Conservation (phyloP, 179 eudicot genomes). For the Spergularia azorica region DNA sequence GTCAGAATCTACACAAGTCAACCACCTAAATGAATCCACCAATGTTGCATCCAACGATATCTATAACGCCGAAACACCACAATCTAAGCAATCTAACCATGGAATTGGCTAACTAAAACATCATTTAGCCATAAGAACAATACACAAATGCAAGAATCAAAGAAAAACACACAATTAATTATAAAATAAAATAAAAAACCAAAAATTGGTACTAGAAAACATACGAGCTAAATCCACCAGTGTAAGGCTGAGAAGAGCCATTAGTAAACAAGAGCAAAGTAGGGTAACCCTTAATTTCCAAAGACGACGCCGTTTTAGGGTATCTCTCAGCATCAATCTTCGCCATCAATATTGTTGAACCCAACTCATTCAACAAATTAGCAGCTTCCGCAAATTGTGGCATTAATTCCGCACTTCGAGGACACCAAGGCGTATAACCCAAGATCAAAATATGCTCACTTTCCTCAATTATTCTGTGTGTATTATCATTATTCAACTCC, state of each 20-base stretch:
- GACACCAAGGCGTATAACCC: conserved; percentile 95
- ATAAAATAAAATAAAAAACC: not conserved
- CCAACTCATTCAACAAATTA: conserved; percentile 51
- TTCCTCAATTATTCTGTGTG: conserved; percentile 46
- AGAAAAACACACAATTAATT: too few species aligned
- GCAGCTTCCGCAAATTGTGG: conserved; percentile 94
- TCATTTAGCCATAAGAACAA: not conserved
- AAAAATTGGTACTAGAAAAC: conserved; percentile 14
- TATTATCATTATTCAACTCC: conserved; percentile 65
- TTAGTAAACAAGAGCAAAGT: conserved; percentile 74
- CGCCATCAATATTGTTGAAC: conserved; percentile 57
- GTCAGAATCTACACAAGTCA: too few species aligned
- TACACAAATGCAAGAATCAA: not conserved
- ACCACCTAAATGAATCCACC: not conserved
- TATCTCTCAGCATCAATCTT: conserved; percentile 80
- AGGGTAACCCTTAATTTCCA: conserved; percentile 83
- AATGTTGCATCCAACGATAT: not conserved
- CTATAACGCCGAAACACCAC: not conserved
- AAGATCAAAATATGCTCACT: conserved; percentile 65
- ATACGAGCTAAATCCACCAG: conserved; percentile 87
- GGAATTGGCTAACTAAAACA: not conserved
- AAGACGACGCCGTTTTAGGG: conserved; percentile 60
- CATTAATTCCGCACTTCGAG: conserved; percentile 91
- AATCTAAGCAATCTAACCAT: not conserved
- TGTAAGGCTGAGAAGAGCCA: conserved; percentile 73